Conservation (phyloP, 2,329 filamentous ascomycete genomes). For the Fusarium equiseti region DNA sequence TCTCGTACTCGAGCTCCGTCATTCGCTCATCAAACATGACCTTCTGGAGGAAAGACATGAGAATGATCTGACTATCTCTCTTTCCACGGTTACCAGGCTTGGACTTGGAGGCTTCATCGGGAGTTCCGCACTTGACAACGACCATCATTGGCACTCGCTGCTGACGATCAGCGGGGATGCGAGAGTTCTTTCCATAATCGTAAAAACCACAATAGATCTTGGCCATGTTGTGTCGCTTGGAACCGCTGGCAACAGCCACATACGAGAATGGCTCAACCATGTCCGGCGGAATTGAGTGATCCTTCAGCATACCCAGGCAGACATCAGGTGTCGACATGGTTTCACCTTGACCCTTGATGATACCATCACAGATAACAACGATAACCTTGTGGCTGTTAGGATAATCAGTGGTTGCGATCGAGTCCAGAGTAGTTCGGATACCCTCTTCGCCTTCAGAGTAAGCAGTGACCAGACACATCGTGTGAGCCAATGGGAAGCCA, state of each 20-base stretch:
- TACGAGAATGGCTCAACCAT: conserved; percentile 94
- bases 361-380: conserved; percentile 94
- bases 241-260: conserved; percentile 93
- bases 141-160: conserved; percentile 98
- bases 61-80: conserved; percentile 97
- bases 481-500: conserved; percentile 92
- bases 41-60: conserved; percentile 99
- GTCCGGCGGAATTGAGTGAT: conserved; percentile 81
- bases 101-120: conserved; percentile 80
- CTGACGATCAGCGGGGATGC: conserved; percentile 86
- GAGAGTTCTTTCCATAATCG: conserved; percentile 87
- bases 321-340: conserved; percentile 88
- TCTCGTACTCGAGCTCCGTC: conserved; percentile 99
- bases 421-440: conserved; percentile 93
- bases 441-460: conserved; percentile 97
- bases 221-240: conserved; percentile 99
- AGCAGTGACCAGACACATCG: conserved; percentile 93
- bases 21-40: conserved; percentile 99
- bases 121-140: conserved; percentile 94
- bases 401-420: conserved; percentile 96
- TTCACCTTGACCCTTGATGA: conserved; percentile 97
- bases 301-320: conserved; percentile 92
- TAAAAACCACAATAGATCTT: conserved; percentile 99
- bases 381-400: conserved; percentile 99
- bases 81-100: conserved; percentile 99